Conservation (phyloP, 805 yeast species). For the Isabelozyma heimii region DNA sequence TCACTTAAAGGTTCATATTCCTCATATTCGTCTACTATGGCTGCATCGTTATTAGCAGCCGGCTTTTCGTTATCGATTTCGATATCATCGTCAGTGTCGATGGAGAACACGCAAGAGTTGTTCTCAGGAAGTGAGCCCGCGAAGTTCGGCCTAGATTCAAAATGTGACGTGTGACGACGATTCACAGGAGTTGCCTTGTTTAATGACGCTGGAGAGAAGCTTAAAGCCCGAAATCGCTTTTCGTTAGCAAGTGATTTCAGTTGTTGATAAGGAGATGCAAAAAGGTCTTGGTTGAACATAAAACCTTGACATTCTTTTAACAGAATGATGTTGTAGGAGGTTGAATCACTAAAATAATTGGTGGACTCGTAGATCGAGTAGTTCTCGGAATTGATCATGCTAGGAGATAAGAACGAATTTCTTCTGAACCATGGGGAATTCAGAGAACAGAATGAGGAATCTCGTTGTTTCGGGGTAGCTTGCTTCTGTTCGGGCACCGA, state of each 20-base stretch:
- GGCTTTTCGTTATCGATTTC: constrained; percentile 7
- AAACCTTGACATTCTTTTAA: constrained; percentile 71
- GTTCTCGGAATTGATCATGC: constrained; percentile 57
- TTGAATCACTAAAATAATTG: constrained; percentile 25
- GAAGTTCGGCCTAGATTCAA: constrained; percentile 20
- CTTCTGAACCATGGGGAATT: constrained; percentile 56
- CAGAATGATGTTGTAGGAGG: constrained; percentile 37
- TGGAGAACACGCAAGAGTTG: background rate
- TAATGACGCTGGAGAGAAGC: constrained; percentile 8
- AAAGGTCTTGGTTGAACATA: constrained; percentile 71
- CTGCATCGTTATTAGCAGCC: constrained; percentile 3
- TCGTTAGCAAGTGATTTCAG: constrained; percentile 35
- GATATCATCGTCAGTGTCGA: constrained; percentile 14
- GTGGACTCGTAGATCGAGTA: constrained; percentile 51
- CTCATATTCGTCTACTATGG: constrained; percentile 14
- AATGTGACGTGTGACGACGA: constrained; percentile 31
- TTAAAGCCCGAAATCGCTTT: constrained; percentile 22
- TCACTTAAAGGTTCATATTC: constrained; percentile 17
- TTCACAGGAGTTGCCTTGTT: background rate
- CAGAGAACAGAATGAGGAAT: constrained; percentile 29
- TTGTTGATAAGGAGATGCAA: constrained; percentile 71
- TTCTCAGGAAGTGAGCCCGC: constrained; percentile 6
- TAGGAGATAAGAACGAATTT: constrained; percentile 52
- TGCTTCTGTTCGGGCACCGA: background rate
- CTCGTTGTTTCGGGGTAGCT: constrained; percentile 13